These are phyloP conservation scores for Taphrina confusa DNA, from an alignment of 1,139 yeast genomes.

Conservation along the genomic window DNA sequence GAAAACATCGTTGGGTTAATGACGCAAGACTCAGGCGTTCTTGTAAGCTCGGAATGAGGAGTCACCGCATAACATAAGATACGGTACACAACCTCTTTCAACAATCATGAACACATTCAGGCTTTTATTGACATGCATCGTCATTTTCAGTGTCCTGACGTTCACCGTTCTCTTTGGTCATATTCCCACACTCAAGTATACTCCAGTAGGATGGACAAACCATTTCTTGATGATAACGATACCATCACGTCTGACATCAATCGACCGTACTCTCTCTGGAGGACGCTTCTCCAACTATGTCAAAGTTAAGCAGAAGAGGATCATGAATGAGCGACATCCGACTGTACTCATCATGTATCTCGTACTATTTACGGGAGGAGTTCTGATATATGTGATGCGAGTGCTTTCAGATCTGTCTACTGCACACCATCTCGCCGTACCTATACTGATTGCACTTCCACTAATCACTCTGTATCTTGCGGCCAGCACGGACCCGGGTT, in stretches of 20 bases:
- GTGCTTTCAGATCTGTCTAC: constrained; percentile 53
- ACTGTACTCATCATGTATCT: constrained; percentile 38
- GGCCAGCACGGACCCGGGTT: constrained; percentile 62
- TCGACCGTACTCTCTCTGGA: constrained; percentile 41
- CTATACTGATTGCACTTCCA: constrained; percentile 47
- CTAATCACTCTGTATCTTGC: constrained; percentile 53
- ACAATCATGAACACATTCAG: constrained; percentile 14
- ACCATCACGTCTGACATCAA: constrained; percentile 34
- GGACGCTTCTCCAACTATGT: constrained; percentile 37
- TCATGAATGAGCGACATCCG: constrained; percentile 41
- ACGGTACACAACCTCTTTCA: too few species aligned
- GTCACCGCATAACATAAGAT: too few species aligned
- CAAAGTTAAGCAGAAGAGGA: constrained; percentile 30
- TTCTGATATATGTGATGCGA: constrained; percentile 20
- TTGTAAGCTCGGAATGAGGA: too few species aligned
- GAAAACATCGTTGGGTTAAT: too few species aligned
- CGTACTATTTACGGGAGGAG: constrained; percentile 18
- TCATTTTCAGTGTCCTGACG: constrained; percentile 31
- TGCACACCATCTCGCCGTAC: constrained; percentile 43
- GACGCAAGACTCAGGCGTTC: too few species aligned
- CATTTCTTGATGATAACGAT: constrained; percentile 32
- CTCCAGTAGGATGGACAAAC: constrained; percentile 19
- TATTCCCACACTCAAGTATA: constrained; percentile 41
- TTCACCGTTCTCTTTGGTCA: constrained; percentile 40
- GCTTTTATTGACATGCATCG: constrained; percentile 27